These are phyloP conservation scores for Syncephalastrum monosporum DNA, from an alignment of 371 early-diverging fungal genomes.

Conservation along the genomic window DNA sequence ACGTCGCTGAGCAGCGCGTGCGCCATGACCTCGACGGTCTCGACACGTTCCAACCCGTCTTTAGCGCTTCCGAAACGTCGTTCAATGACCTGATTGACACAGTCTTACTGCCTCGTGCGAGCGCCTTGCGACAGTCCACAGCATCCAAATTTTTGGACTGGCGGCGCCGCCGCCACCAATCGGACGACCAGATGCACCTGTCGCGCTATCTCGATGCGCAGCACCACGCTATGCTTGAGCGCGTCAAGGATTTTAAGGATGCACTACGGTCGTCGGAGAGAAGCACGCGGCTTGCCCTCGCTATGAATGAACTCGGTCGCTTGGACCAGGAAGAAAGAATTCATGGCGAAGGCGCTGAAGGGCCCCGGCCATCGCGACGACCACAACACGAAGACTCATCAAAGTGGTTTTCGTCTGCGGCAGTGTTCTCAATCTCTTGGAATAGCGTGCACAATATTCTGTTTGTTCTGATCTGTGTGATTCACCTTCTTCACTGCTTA, in stretches of 20 bases:
- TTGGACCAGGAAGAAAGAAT: constrained; percentile 12
- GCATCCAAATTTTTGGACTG: constrained; percentile 58
- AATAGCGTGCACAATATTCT: no score
- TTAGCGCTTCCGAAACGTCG: constrained; percentile 18
- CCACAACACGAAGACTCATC: not conserved
- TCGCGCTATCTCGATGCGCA: no score
- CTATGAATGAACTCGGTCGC: constrained; percentile 13
- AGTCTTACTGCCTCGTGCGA: no score
- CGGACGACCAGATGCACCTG: constrained; percentile 2
- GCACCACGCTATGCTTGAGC: constrained; percentile 15
- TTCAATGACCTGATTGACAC: not conserved
- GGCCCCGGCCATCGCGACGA: not conserved
- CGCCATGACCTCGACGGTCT: constrained; percentile 25
- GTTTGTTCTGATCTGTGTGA: no score
- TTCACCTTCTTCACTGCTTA: no score
- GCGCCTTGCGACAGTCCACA: constrained; percentile 41
- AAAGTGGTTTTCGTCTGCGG: no score
- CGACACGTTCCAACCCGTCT: constrained; percentile 12
- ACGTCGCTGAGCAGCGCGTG: not conserved
- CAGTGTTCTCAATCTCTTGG: no score
- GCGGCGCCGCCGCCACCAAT: constrained; percentile 20
- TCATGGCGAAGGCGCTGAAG: no score
- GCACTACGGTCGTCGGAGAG: constrained; percentile 17
- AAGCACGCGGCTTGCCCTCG: constrained; percentile 13
- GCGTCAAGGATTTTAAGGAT: constrained; percentile 11